Evolutionary conservation across 352 stramenopile species (phyloP), one percentile per base, ranked within the genome.

Genomic region (Pythium volutum): DNA sequence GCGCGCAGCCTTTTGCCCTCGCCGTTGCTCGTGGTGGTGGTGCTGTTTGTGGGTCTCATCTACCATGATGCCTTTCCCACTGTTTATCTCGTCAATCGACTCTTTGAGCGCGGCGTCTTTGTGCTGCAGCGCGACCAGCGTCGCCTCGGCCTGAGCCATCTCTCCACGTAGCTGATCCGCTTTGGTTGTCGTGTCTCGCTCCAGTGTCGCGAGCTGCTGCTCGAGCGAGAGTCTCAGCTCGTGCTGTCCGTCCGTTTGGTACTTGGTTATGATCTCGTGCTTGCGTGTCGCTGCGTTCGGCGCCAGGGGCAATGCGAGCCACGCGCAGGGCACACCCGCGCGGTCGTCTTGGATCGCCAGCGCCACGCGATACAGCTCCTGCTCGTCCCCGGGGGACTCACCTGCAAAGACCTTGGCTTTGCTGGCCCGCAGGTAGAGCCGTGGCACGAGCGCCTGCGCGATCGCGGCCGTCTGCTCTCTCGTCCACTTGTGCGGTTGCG

Each of bases 1-100:
- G 16, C 79, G 65, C 15, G 66, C 55, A 2, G 69, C 72, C 27
- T 88, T 87, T 18, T 75, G 69, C 12, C 49, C 42, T n/a, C 76
- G 67, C 36, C 79, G 66, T 9, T 66, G 57, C 29, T 84, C 79
- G 20, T 82, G 69, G 4, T 76, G 69, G 4, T 76, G 64, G 1
- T 72, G 62, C 22, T 58, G 41, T 43, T 64, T 64, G 15, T 47
- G 15, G n/a, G 29, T 41, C 11, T 49, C 52, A 11, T 22, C 47
- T n/a, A 14, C 31, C 9, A 15, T 29, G 10, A 57, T 18, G 3
- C 67, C 55, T 29, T 76, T 77, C 14, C 79, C 75, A 51, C 77
- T 81, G 60, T 89, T 76, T 34, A 89, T 83, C 26, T 86, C 77
- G 38, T 87, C 79, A 31, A 89, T 87, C 25, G 66, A 50, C 34